Percentiles rank a stretch among this genome's conserved stretches.
Conservation (phyloP, 2,329 filamentous ascomycete species). For the Pleurostoma richardsiae region DNA sequence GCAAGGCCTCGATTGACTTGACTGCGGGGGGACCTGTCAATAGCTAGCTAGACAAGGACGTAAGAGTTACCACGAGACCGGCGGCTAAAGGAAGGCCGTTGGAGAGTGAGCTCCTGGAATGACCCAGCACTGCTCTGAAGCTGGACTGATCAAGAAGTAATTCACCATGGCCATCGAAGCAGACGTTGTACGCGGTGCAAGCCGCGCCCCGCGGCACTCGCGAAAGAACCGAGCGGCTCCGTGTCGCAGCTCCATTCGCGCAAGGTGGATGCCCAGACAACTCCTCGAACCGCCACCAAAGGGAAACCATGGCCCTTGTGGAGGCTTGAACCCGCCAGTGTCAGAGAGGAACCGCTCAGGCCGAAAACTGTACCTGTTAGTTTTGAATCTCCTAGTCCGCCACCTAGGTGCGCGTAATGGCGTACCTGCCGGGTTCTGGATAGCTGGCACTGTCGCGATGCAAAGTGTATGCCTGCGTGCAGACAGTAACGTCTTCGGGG, state of each 20-base stretch:
- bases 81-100: too few species aligned
- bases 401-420: background rate
- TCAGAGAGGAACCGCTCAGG: background rate
- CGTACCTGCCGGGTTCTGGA: background rate
- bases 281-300: conserved; percentile 45
- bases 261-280: conserved; percentile 47
- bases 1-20: too few species aligned
- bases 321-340: background rate
- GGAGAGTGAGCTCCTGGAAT: background rate
- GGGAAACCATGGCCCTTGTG: conserved; percentile 19
- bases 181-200: conserved; percentile 15
- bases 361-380: background rate
- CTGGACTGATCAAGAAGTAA: conserved; percentile 2
- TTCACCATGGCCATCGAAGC: conserved; percentile 17
- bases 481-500: conserved; percentile 21
- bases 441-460: conserved; percentile 15
- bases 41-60: too few species aligned
- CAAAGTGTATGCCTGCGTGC: conserved; percentile 28
- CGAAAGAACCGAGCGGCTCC: conserved; percentile 40
- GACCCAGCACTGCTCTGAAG: background rate
- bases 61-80: too few species aligned
- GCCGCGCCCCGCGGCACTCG: conserved; percentile 6
- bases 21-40: too few species aligned
- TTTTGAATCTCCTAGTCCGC: background rate
- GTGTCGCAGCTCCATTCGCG: conserved; percentile 42